Evolutionary conservation across 805 yeast species (phyloP), one percentile per base, ranked within the genome.

Genomic region (Kurtzmaniella fragi): DNA sequence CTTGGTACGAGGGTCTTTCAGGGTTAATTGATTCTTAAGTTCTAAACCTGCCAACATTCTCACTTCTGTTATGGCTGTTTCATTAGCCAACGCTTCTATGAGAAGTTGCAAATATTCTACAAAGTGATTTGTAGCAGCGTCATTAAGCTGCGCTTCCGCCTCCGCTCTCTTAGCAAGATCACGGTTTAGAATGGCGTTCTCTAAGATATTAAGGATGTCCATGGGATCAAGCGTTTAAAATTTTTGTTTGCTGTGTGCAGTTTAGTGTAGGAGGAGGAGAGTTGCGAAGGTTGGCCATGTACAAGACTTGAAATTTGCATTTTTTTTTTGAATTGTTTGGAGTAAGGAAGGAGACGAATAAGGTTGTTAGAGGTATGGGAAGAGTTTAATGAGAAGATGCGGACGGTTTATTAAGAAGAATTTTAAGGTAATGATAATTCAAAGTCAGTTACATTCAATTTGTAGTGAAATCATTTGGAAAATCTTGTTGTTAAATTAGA

Each of bases 1-100:
- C 48, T 73, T 77, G 48, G 77, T 79, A n/a, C 64, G 62, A 3
- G 70, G 49, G 54, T 86, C 95, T 57, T 90, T 91, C 12, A 97
- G 80, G 5, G 87, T 79, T 52, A 91, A 73, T 66, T 86, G 87
- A 65, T 91, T 91, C 69, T 91, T 91, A 54, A 88, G 70, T 15
- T 84, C 84, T 45, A 91, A 70, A 31, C 93, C 95, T 3, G 99
- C 96, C 57, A 93, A 75, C 73, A 89, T 86, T 55, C 98, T 76
- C 35, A 89, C 93, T 64, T 91, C 96, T 5, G 82, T 65, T 51
- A 75, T 77, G 40, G 76, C 77, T 6, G 66, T 56, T 32, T 77
- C 82, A 55, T 82, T 80, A 17, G 81, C 83, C 44, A 93, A 70
- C 17, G 84, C 84, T 45, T 78, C 77, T 29, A 86, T 78, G 59